phyloP scores from a whole-genome alignment of 352 stramenopile genomes.

The Phytophthora ohioensis region DNA sequence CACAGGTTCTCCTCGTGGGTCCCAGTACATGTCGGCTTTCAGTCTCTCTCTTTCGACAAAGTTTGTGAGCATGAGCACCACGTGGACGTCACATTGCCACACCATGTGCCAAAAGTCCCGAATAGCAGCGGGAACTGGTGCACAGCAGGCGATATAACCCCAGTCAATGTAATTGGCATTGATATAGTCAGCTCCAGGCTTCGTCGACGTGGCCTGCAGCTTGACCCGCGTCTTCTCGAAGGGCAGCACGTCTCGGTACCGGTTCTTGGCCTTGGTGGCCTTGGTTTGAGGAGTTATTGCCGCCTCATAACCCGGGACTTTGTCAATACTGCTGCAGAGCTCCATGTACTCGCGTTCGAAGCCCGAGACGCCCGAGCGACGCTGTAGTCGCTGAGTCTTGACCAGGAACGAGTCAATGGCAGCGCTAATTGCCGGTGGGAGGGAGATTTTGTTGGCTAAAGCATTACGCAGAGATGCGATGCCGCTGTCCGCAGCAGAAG shows the following conservation, averaged over 20 bases:
- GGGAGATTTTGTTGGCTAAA: slow-evolving; percentile 5
- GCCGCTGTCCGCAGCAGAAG: slow-evolving; percentile 8
- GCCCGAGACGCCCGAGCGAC: slow-evolving; percentile 38
- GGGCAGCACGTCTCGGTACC: slow-evolving; percentile 80
- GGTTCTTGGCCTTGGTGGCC: slow-evolving; percentile 77
- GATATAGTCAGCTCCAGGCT: slow-evolving; percentile 64
- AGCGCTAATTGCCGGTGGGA: not conserved
- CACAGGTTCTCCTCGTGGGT: slow-evolving; percentile 48
- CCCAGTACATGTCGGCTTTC: slow-evolving; percentile 85
- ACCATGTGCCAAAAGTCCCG: slow-evolving; percentile 88
- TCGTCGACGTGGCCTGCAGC: slow-evolving; percentile 27
- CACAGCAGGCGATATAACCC: slow-evolving; percentile 81
- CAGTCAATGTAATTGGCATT: slow-evolving; percentile 76
- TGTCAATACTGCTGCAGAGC: slow-evolving; percentile 69
- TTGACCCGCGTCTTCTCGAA: slow-evolving; percentile 79
- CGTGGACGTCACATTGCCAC: slow-evolving; percentile 77
- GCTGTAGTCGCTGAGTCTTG: slow-evolving; percentile 48
- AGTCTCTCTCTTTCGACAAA: slow-evolving; percentile 79
- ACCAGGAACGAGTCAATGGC: slow-evolving; percentile 38
- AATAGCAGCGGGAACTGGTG: slow-evolving; percentile 69
- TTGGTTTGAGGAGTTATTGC: slow-evolving; percentile 72
- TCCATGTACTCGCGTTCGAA: slow-evolving; percentile 77
- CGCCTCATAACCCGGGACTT: slow-evolving; percentile 57
- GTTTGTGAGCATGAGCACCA: slow-evolving; percentile 91
- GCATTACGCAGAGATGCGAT: slow-evolving; percentile 25